phyloP scores from a whole-genome alignment of 2,329 filamentous ascomycete genomes.

The Aspergillus eucalypticola region DNA sequence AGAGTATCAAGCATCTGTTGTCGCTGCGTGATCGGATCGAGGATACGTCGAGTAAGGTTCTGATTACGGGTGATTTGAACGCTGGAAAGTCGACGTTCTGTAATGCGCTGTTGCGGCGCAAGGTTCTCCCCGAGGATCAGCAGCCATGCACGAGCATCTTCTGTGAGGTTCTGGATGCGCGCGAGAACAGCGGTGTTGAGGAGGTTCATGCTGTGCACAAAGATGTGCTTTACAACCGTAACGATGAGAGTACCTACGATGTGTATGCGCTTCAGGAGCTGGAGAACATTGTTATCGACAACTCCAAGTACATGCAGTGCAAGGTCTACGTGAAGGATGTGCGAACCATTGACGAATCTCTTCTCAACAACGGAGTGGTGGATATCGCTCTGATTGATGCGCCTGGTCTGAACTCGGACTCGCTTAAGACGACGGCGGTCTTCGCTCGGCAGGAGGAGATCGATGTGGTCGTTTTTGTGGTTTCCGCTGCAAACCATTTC shows the following conservation, averaged over 20 bases:
- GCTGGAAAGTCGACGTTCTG: slow-evolving; percentile 99
- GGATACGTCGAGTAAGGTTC: slow-evolving; percentile 93
- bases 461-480: slow-evolving; percentile 97
- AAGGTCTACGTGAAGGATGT: slow-evolving; percentile 95
- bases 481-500: slow-evolving; percentile 96
- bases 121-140: slow-evolving; percentile 93
- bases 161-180: slow-evolving; percentile 90
- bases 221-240: slow-evolving; percentile 74
- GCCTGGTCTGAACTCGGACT: slow-evolving; percentile 92
- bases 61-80: slow-evolving; percentile 94
- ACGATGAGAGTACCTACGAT: slow-evolving; percentile 92
- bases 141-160: slow-evolving; percentile 98
- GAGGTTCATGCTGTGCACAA: slow-evolving; percentile 95
- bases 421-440: slow-evolving; percentile 93
- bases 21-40: slow-evolving; percentile 90
- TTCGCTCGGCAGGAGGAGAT: slow-evolving; percentile 98
- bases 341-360: slow-evolving; percentile 83
- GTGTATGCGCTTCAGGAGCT: slow-evolving; percentile 76
- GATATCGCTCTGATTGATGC: slow-evolving; percentile 98
- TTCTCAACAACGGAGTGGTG: slow-evolving; percentile 96
- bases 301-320: slow-evolving; percentile 86
- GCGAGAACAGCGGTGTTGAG: slow-evolving; percentile 86
- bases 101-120: slow-evolving; percentile 90
- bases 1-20: slow-evolving; percentile 87
- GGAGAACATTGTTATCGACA: slow-evolving; percentile 87